Evolutionary conservation across 1,284 basidiomycete species (phyloP), one percentile per base, ranked within the genome.

Genomic region (Jaminaea rosea): DNA sequence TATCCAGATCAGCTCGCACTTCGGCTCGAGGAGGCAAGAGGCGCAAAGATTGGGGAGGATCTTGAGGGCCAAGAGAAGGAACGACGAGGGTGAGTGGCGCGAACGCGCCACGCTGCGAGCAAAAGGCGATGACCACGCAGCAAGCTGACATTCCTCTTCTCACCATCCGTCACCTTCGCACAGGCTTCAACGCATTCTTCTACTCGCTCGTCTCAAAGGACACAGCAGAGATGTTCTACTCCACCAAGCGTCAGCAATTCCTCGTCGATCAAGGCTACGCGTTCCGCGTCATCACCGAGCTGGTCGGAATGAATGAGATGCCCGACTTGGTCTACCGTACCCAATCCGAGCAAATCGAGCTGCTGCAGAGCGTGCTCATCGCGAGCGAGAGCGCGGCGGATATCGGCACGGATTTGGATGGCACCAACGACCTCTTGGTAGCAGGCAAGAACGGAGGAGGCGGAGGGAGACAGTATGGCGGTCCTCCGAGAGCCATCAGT

Each of bases 161-260:
- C n/a, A n/a, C n/a, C n/a, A n/a, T n/a, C n/a, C n/a, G n/a, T n/a
- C n/a, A n/a, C n/a, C n/a, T n/a, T n/a, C n/a, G n/a, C n/a, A n/a
- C n/a, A n/a, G 94, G 94, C 1, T 99, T 99, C 79, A 98, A 98
- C 65, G 94, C 94, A 11, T 99, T 98, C 78, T 99, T 99, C 78
- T 99, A 99, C 76, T 96, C 91, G 28, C 82, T 99, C 26, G 94
- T 98, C 39, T 94, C 90, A 32, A 96, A 94, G 75, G 93, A 98
- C 77, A 99, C 94, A 0, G 88, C 94, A 69, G 94, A 98, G 77
- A 98, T 98, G 90, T 98, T 86, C 77, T 99, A 97, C 79, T 93
- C 89, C 71, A 96, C 94, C 11, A 98, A 98, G 77, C 84, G 94
- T 19, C 94, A 98, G 75, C 91, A 97, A 68, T 99, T 99, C 78